Conservation (phyloP, 768 basidiomycete genomes). For the Panellus pusillus region DNA sequence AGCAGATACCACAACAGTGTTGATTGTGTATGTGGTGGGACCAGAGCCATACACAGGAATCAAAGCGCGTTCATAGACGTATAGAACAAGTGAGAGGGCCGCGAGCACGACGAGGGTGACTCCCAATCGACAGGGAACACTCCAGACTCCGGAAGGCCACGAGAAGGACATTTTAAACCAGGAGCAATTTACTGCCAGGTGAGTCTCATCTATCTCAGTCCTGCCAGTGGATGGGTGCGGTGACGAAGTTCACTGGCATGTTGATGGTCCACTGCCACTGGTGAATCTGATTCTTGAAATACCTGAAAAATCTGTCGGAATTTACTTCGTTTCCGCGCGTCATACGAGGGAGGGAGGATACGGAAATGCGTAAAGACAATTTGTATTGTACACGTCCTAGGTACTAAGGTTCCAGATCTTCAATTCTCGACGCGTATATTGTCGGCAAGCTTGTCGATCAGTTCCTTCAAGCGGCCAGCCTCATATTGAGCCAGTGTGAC, state of each 20-base stretch:
- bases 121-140: constrained; percentile 5
- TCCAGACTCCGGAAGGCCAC: constrained; percentile 2
- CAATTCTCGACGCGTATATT: constrained; percentile 27
- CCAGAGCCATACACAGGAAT: constrained; percentile 67
- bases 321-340: no score
- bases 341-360: no score
- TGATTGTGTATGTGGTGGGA: constrained; percentile 53
- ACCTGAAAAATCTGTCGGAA: no score
- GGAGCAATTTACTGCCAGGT: no score
- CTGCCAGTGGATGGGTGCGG: no score
- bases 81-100: constrained; percentile 56
- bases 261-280: no score
- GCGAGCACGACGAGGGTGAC: constrained; percentile 3
- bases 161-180: neutral
- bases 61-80: constrained; percentile 63
- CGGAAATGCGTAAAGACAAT: neutral
- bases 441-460: constrained; percentile 55
- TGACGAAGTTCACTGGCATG: no score
- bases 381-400: neutral
- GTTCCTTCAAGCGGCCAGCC: constrained; percentile 49
- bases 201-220: no score
- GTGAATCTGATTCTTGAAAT: neutral
- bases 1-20: constrained; percentile 34
- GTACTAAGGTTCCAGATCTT: neutral
- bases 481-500: constrained; percentile 61